Evolutionary conservation across 1,284 basidiomycete genomes (phyloP), one percentile per base, ranked within the genome.

Genomic region (Austroboletus olivaceoglutinosus): DNA sequence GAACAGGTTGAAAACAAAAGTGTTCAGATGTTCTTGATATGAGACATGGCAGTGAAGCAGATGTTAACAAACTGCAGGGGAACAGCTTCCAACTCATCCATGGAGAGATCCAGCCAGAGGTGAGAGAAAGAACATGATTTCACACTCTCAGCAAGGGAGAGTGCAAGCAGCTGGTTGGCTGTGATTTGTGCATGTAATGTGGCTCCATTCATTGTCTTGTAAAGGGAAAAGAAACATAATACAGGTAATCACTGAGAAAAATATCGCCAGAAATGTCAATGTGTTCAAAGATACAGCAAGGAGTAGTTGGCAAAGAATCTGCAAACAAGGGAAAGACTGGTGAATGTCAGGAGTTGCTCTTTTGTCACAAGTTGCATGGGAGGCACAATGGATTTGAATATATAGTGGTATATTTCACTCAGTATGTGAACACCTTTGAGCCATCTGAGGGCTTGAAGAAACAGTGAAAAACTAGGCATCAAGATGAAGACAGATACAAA

Each of bases 231-330:
- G 9, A 25, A 8, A 25, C 23, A 25, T 25, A 1, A 25, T 25
- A 3, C 23, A 25, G 23, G 23, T 25, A 25, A 25, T 3, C 23
- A 25, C 23, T 3, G 3, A 25, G 9, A 25, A 25, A 7, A 6
- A 25, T 25, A 25, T 25, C 25, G 3, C 67, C 64, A 5, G 54
- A 57, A 37, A 74, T 64, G 22, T 52, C 47, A 11, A 76, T 15
- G 11, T 53, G 55, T 27, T 67, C 60, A 52, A 73, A 76, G 8
- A 74, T 58, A 27, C 69, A 69, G 69, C 13, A 74, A 58, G 19
- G 65, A 61, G 1, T 68, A 29, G 19, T 67, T 63, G 45, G 66
- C 69, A 50, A 79, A 78, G 56, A 75, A 70, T 25, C 69, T 69
- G 56, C 77, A 79, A 27, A 74, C 74, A 38, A 63, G 62, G 6